These are phyloP conservation scores for Anthoceros angustus DNA, from an alignment of 225 moss, liverwort and hornwort species.

Conservation along the genomic window DNA sequence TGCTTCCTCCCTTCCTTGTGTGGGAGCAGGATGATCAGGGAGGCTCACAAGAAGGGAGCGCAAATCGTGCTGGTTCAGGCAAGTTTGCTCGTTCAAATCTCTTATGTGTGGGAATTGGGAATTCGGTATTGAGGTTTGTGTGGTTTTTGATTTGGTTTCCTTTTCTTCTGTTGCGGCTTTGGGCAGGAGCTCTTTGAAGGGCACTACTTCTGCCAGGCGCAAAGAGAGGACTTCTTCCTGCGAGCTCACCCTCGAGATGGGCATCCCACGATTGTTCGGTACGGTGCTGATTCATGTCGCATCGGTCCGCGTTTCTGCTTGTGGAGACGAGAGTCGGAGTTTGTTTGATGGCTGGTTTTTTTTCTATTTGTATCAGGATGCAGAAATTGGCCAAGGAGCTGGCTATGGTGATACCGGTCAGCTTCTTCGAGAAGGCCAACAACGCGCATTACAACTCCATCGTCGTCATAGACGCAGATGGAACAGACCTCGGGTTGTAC, in stretches of 20 bases:
- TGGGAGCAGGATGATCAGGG: constrained; percentile 51
- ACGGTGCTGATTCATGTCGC: not conserved
- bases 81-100: not conserved
- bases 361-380: constrained; percentile 32
- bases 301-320: not conserved
- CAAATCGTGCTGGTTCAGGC: constrained; percentile 73
- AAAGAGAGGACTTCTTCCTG: constrained; percentile 56
- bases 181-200: constrained; percentile 84
- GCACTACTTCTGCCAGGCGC: constrained; percentile 94
- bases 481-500: constrained; percentile 68
- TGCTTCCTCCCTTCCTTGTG: not conserved
- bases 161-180: not conserved
- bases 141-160: not conserved
- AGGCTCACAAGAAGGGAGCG: constrained; percentile 70
- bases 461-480: constrained; percentile 84
- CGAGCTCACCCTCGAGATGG: constrained; percentile 55
- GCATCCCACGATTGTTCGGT: constrained; percentile 63
- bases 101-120: not conserved
- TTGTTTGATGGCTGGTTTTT: not conserved
- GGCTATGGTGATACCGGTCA: constrained; percentile 69
- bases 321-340: not conserved
- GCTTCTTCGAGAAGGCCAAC: constrained; percentile 84
- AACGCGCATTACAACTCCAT: constrained; percentile 82
- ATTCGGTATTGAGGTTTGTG: not conserved
- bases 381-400: constrained; percentile 73